A percentile compares a stretch with the other conserved stretches of the same genome.
These are phyloP conservation scores for Tricharina praecox DNA, from an alignment of 495 filamentous ascomycete species.

Conservation along the genomic window DNA sequence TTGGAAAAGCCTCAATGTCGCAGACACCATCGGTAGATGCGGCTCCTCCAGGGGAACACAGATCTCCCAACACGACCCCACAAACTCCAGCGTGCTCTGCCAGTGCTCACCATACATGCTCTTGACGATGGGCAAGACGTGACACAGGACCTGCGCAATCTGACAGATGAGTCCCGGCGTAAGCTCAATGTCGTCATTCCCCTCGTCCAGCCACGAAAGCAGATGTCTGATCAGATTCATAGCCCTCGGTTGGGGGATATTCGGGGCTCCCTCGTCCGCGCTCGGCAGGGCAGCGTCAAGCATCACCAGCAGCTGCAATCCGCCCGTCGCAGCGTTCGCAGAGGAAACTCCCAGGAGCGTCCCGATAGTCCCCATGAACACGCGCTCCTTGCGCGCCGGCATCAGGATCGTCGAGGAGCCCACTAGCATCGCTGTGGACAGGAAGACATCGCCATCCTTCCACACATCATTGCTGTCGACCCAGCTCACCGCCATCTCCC, in stretches of 20 bases:
- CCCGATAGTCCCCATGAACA: slow-evolving; percentile 39
- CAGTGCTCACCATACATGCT: slow-evolving; percentile 77
- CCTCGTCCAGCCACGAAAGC: slow-evolving; percentile 46
- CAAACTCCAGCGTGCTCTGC: slow-evolving; percentile 41
- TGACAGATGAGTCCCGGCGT: slow-evolving; percentile 41
- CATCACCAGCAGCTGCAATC: slow-evolving; percentile 38
- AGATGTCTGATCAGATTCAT: slow-evolving; percentile 72
- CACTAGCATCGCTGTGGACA: slow-evolving; percentile 35
- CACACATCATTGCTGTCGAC: slow-evolving; percentile 14
- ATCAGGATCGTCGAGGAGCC: slow-evolving; percentile 34
- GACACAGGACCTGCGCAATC: slow-evolving; percentile 41
- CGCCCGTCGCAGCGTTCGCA: slow-evolving; percentile 22
- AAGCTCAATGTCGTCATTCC: slow-evolving; percentile 29
- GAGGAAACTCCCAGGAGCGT: slow-evolving; percentile 33
- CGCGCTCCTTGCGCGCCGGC: slow-evolving; percentile 30
- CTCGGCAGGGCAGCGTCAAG: slow-evolving; percentile 42
- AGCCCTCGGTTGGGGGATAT: slow-evolving; percentile 58
- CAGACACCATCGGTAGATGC: slow-evolving; percentile 21
- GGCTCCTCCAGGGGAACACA: slow-evolving; percentile 8
- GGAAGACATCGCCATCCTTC: slow-evolving; percentile 30
- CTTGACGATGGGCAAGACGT: slow-evolving; percentile 51
- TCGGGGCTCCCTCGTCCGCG: slow-evolving; percentile 31
- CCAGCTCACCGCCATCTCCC: slow-evolving; percentile 10
- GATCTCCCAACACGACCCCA: slow-evolving; percentile 13
- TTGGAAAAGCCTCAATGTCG: slow-evolving; percentile 54